Base-by-base conservation (phyloP, 1,284 basidiomycete species). In the Trichosporon sp. region DNA sequence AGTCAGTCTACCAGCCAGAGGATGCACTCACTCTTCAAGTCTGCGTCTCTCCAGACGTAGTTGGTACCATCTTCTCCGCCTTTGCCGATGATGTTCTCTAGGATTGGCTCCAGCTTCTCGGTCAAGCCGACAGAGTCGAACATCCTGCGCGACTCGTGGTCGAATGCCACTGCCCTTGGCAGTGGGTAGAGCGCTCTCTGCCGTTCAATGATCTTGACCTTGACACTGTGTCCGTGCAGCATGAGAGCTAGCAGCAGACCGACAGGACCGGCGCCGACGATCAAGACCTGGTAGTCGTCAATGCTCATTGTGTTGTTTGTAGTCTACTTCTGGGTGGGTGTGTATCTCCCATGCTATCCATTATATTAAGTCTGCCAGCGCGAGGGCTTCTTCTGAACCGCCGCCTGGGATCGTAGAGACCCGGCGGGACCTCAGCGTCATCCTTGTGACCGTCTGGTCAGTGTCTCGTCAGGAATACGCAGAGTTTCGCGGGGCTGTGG, bases 101-200 rank as follows among this genome's bases (percentile, higher is more conserved):
- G 44, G 23, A 70, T 66, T 2, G 49, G 46, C 34, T 64, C 54
- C 9, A 70, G 46, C 27, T 58, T 56, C 3, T 65, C 59, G 6
- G 54, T 34, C 4, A 69, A 36, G 9, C 67, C 67, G 23, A 61
- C 64, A 29, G 58, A 57, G 5, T 61, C 65, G 37, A 68, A 62
- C 21, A 67, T 31, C 21, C 67, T 46, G 13, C 65, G 65, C 5
- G 69, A 60, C 40, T 70, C 69, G 49, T 70, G 67, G 60, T 66
- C 69, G 21, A 69, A 65, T 2, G 60, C 65, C 3, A 70, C 69
- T 2, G 69, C 69, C 8, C 69, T 63, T 0, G 69, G 69, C 6
- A 70, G 62, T 1, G 69, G 67, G 56, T 70, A 70, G 1, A 70
- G 62, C 0, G 65, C 67, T 33, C 59, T 65, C 61, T 70, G 69